These are phyloP conservation scores for Pelagomonas calceolata DNA, from an alignment of 108 stramenopile genomes.

Conservation along the genomic window DNA sequence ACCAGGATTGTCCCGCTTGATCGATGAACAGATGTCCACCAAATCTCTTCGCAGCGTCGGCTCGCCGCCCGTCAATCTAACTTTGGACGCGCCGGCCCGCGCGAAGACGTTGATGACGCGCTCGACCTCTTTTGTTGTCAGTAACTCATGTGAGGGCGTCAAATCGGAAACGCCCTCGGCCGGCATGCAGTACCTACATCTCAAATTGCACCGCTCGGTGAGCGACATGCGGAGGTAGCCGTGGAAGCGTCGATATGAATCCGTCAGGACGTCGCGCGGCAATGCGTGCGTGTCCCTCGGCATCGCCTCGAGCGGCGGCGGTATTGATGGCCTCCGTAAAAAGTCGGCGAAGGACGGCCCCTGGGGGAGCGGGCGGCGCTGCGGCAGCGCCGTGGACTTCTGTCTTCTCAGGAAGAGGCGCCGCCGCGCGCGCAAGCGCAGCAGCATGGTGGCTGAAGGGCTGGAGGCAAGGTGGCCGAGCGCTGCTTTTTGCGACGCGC, in stretches of 20 bases:
- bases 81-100: conserved; percentile 45
- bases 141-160: conserved; percentile 44
- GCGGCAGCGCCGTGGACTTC: no score
- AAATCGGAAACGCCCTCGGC: conserved; percentile 7
- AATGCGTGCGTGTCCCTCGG: neutral
- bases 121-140: conserved; percentile 69
- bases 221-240: conserved; percentile 88
- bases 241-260: conserved; percentile 74
- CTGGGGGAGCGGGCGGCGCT: no score
- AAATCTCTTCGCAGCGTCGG: conserved; percentile 76
- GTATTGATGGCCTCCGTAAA: neutral
- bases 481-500: no score
- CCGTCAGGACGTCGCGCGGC: conserved; percentile 32
- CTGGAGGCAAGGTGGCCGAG: no score
- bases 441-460: no score
- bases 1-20: conserved; percentile 19
- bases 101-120: conserved; percentile 63
- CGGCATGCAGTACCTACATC: conserved; percentile 98
- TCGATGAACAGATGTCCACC: conserved; percentile 41
- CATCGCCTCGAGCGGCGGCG: neutral
- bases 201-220: conserved; percentile 90
- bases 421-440: no score
- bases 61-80: conserved; percentile 86
- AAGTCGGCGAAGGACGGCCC: neutral
- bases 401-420: no score